Evolutionary conservation across 2,329 filamentous ascomycete species (phyloP).

Genomic region (Chrysoporthe austroafricana): DNA sequence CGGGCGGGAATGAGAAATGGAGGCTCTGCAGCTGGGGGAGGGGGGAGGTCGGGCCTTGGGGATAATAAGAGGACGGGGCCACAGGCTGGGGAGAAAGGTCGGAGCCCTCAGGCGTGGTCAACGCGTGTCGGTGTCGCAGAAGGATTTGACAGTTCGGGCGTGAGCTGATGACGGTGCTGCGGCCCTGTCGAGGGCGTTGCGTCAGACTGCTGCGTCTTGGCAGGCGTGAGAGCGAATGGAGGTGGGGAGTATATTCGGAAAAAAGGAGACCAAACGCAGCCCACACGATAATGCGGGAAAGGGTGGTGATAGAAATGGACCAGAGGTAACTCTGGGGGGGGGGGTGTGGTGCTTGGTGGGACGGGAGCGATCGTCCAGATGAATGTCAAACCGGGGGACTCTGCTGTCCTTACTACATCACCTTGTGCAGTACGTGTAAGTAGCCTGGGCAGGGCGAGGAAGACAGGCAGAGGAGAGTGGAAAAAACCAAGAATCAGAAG

Average conservation of each 20-base stretch:
- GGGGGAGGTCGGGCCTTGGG: too few species aligned
- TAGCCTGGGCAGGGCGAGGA: neutral
- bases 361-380: neutral
- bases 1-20: neutral
- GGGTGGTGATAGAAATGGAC: neutral
- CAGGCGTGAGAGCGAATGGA: neutral
- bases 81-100: neutral
- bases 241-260: neutral
- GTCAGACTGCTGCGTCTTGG: neutral
- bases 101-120: neutral
- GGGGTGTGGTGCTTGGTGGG: neutral
- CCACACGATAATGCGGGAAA: neutral
- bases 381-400: too few species aligned
- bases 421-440: too few species aligned
- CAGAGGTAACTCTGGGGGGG: neutral
- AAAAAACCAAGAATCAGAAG: neutral
- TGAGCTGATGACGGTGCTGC: constrained; percentile 1
- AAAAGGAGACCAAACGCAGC: neutral
- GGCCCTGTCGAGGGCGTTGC: neutral
- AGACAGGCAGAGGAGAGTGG: neutral
- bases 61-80: neutral
- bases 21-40: neutral
- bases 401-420: too few species aligned
- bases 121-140: neutral
- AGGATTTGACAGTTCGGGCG: neutral